Percentiles rank a stretch among this genome's conserved stretches.
Conservation (phyloP, 345 rosid species). For the Melaleuca alternifolia region DNA sequence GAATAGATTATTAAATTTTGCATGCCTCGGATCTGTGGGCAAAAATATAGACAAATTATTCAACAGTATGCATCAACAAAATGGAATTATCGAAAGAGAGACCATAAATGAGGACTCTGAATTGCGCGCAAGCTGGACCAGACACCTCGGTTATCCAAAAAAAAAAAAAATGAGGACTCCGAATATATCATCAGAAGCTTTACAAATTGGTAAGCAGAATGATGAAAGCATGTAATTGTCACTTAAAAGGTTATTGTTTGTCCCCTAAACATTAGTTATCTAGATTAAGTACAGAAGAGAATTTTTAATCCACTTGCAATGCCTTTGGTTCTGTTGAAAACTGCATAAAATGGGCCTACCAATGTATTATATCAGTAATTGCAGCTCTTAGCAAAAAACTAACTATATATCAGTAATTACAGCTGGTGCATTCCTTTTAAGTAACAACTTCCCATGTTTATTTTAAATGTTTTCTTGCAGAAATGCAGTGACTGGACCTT, state of each 20-base stretch:
- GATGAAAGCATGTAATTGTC: background rate
- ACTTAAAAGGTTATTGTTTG: background rate
- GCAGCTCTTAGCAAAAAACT: background rate
- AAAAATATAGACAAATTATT: background rate
- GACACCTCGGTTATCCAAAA: no score
- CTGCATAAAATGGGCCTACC: background rate
- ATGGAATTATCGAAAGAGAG: background rate
- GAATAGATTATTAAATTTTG: conserved; percentile 75
- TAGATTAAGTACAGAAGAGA: background rate
- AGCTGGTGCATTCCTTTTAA: background rate
- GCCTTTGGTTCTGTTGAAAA: background rate
- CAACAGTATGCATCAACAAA: background rate
- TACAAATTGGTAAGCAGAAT: background rate
- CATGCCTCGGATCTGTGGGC: conserved; percentile 74
- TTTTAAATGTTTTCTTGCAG: background rate
- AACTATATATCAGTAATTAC: background rate
- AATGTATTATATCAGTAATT: background rate
- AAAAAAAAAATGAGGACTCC: background rate
- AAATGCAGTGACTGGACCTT: background rate
- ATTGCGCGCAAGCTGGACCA: no score
- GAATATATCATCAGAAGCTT: background rate
- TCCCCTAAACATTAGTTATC: background rate
- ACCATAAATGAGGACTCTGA: background rate
- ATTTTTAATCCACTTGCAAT: background rate
- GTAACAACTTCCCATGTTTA: background rate